Conservation (phyloP, 768 basidiomycete species). For the Boletus huronensis region DNA sequence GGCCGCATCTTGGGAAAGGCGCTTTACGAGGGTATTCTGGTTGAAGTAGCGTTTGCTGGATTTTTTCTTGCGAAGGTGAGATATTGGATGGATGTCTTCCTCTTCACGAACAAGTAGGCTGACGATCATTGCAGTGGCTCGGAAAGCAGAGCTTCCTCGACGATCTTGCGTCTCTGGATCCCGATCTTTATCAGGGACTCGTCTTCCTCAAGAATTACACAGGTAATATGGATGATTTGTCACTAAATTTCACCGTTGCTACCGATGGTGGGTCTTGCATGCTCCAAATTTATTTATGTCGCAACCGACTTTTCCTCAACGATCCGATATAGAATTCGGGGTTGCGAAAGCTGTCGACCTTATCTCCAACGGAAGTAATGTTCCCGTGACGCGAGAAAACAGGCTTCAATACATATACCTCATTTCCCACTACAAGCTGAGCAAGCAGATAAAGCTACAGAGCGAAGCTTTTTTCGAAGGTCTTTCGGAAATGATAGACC, state of each 20-base stretch:
- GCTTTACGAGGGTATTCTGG: conserved; percentile 91
- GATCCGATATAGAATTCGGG: conserved; percentile 64
- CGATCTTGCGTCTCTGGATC: conserved; percentile 88
- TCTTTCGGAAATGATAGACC: conserved; percentile 86
- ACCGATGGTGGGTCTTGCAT: conserved; percentile 63
- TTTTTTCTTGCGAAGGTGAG: conserved; percentile 89
- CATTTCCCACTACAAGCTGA: conserved; percentile 84
- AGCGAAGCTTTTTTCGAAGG: conserved; percentile 89
- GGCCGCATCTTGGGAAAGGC: conserved; percentile 95
- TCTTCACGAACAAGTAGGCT: neutral
- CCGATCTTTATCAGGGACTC: conserved; percentile 88
- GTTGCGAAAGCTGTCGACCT: conserved; percentile 72
- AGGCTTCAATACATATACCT: conserved; percentile 86
- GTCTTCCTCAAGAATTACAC: conserved; percentile 91
- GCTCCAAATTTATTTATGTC: neutral
- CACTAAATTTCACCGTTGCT: conserved; percentile 85
- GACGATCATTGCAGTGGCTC: conserved; percentile 62
- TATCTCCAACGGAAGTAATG: conserved; percentile 75
- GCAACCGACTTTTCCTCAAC: neutral
- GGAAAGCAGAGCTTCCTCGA: conserved; percentile 90
- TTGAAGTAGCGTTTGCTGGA: conserved; percentile 91
- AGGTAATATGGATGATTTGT: conserved; percentile 82
- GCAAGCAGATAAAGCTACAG: conserved; percentile 82
- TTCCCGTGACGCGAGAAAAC: conserved; percentile 86
- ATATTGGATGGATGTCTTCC: neutral